These are phyloP conservation scores for Nakataea oryzae DNA, from an alignment of 2,329 filamentous ascomycete genomes.

Conservation along the genomic window DNA sequence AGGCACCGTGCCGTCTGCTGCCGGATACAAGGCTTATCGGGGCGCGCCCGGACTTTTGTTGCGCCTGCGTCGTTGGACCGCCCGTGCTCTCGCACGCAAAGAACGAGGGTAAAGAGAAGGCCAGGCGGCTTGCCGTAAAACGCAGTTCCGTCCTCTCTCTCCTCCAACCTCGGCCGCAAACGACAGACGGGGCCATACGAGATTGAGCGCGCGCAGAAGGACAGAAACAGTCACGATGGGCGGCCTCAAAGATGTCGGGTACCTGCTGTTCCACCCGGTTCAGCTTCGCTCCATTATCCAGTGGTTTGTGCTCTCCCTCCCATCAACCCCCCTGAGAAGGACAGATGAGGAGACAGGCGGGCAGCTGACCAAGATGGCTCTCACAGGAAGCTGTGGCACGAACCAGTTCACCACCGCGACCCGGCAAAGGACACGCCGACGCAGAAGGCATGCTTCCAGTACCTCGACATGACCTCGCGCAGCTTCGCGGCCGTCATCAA, in stretches of 20 bases:
- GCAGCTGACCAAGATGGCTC: slow-evolving; percentile 10
- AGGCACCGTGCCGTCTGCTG: not conserved
- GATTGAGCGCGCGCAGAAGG: not conserved
- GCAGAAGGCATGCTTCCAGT: slow-evolving; percentile 74
- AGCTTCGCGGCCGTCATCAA: slow-evolving; percentile 91
- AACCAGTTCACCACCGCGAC: slow-evolving; percentile 79
- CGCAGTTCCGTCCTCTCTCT: not conserved
- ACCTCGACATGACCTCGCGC: slow-evolving; percentile 78
- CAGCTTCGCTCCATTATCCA: slow-evolving; percentile 77
- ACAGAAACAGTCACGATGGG: slow-evolving; percentile 36
- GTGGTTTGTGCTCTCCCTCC: slow-evolving; percentile 50
- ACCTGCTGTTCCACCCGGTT: slow-evolving; percentile 64
- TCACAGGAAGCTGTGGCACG: slow-evolving; percentile 88
- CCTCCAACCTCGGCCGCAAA: not conserved
- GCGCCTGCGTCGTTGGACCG: no score
- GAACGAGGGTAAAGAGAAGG: not conserved
- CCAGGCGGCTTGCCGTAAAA: not conserved
- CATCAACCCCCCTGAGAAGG: not conserved
- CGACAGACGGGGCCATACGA: not conserved
- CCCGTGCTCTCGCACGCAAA: no score
- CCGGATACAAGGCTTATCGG: not conserved
- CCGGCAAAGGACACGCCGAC: slow-evolving; percentile 62
- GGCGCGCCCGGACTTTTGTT: not conserved
- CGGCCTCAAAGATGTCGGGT: slow-evolving; percentile 43
- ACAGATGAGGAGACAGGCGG: not conserved